Percentiles rank a stretch among this genome's conserved stretches.
Evolutionary conservation across 2,329 filamentous ascomycete species (phyloP).

Genomic region (Aspergillus versicolor): DNA sequence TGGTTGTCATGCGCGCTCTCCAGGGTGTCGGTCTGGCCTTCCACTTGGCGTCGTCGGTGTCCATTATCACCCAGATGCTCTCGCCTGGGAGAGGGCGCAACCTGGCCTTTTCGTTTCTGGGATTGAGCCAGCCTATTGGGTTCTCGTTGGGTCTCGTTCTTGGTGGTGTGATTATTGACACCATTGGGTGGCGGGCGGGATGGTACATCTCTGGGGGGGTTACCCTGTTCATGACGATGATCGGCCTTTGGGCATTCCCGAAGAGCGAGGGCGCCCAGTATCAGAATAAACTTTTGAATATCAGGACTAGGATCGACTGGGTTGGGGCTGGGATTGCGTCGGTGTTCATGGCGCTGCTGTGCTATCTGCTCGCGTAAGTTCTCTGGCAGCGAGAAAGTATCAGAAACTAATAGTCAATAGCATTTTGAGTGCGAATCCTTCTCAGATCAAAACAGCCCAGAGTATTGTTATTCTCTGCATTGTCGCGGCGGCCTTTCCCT

Average conservation of each 20-base stretch:
- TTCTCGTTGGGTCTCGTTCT: constrained; percentile 51
- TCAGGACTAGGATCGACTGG: constrained; percentile 50
- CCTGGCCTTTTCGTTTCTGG: constrained; percentile 53
- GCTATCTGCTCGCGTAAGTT: constrained; percentile 41
- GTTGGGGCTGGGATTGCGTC: constrained; percentile 46
- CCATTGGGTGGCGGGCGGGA: constrained; percentile 49
- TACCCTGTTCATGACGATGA: constrained; percentile 17
- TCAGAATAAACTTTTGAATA: constrained; percentile 4
- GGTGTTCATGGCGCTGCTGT: constrained; percentile 47
- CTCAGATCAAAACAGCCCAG: too few relatives aligned
- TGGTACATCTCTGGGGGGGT: constrained; percentile 47
- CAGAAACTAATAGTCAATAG: too few relatives aligned
- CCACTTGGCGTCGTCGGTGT: constrained; percentile 50
- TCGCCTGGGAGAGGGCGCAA: constrained; percentile 50
- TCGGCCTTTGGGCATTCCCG: constrained; percentile 19
- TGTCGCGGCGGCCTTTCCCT: too few relatives aligned
- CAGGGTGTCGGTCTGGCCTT: constrained; percentile 30
- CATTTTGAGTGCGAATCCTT: too few relatives aligned
- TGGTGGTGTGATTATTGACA: constrained; percentile 39
- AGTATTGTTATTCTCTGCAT: too few relatives aligned
- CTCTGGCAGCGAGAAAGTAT: too few relatives aligned
- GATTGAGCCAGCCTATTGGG: constrained; percentile 52
- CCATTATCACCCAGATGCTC: constrained; percentile 49
- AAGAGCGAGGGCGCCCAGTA: constrained; percentile 27
- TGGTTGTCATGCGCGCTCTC: too few relatives aligned